These are phyloP conservation scores for Candida chauliodis DNA, from an alignment of 805 yeast genomes.

Conservation along the genomic window DNA sequence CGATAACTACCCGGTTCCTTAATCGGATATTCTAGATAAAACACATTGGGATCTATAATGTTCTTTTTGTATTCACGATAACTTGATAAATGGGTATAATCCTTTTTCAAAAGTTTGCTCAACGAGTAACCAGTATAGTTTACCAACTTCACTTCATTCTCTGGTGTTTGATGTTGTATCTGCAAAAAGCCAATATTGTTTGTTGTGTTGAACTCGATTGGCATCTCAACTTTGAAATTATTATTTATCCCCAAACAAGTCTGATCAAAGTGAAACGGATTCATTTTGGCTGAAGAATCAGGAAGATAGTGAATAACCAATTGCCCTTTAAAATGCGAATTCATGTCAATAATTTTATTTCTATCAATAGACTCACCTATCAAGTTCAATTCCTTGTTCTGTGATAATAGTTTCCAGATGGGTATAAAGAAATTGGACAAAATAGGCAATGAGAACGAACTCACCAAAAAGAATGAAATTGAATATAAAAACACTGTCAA, in stretches of 20 bases:
- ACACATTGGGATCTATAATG: constrained; percentile 37
- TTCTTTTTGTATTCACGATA: constrained; percentile 16
- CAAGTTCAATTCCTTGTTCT: constrained; percentile 48
- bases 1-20: constrained; percentile 73
- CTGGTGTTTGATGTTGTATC: constrained; percentile 56
- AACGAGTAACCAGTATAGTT: constrained; percentile 61
- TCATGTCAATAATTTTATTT: constrained; percentile 38
- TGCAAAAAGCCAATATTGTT: constrained; percentile 66
- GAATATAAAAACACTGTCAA: constrained; percentile 46
- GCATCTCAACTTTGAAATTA: constrained; percentile 42
- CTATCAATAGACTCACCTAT: constrained; percentile 45
- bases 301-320: constrained; percentile 86
- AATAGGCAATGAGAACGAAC: constrained; percentile 49
- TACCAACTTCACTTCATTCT: constrained; percentile 42
- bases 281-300: constrained; percentile 80
- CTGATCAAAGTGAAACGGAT: constrained; percentile 61
- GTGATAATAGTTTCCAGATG: constrained; percentile 40
- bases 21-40: constrained; percentile 64
- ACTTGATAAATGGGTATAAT: constrained; percentile 27
- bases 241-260: constrained; percentile 53
- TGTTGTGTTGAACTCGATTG: constrained; percentile 79
- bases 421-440: constrained; percentile 32
- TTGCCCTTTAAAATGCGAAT: constrained; percentile 76
- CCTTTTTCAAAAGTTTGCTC: constrained; percentile 29
- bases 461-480: constrained; percentile 52